These are phyloP conservation scores for Camellia sinensis DNA, from an alignment of 148 eudicot species.

Conservation along the genomic window DNA sequence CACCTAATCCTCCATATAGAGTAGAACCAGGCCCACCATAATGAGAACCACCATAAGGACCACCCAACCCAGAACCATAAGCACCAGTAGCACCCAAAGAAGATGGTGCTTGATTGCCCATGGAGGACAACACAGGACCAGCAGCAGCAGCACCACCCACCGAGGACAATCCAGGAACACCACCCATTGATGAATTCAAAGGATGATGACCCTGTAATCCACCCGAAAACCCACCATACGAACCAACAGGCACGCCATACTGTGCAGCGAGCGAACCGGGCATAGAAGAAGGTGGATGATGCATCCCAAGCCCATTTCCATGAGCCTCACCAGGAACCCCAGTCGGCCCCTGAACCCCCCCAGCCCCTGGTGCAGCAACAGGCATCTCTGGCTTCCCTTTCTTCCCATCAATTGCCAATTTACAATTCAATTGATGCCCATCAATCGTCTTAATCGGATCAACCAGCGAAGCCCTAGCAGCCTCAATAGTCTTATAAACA, in stretches of 20 bases:
- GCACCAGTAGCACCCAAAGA: conserved; percentile 44
- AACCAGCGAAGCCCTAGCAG: conserved; percentile 48
- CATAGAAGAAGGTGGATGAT: conserved; percentile 11
- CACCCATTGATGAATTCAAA: conserved; percentile 28
- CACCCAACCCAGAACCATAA: conserved; percentile 45
- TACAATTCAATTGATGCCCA: conserved; percentile 53
- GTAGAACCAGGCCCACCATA: conserved; percentile 48
- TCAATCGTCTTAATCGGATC: conserved; percentile 64
- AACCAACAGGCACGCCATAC: conserved; percentile 39
- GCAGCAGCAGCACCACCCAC: conserved; percentile 22
- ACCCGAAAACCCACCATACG: conserved; percentile 41
- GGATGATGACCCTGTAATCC: conserved; percentile 40
- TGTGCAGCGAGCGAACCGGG: conserved; percentile 24
- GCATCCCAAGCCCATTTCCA: conserved; percentile 28
- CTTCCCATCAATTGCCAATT: conserved; percentile 71
- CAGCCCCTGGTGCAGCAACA: conserved; percentile 11
- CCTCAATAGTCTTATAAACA: conserved; percentile 70
- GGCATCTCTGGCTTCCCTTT: conserved; percentile 38
- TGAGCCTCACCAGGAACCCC: conserved; percentile 17
- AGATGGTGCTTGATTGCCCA: conserved; percentile 25
- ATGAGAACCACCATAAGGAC: conserved; percentile 45
- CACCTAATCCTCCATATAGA: conserved; percentile 51
- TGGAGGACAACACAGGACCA: conserved; percentile 18
- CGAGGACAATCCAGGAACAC: conserved; percentile 9
- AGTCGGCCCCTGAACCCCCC: conserved; percentile 22